These are phyloP conservation scores for Lactarius sp. DNA, from an alignment of 768 basidiomycete species.

Conservation along the genomic window DNA sequence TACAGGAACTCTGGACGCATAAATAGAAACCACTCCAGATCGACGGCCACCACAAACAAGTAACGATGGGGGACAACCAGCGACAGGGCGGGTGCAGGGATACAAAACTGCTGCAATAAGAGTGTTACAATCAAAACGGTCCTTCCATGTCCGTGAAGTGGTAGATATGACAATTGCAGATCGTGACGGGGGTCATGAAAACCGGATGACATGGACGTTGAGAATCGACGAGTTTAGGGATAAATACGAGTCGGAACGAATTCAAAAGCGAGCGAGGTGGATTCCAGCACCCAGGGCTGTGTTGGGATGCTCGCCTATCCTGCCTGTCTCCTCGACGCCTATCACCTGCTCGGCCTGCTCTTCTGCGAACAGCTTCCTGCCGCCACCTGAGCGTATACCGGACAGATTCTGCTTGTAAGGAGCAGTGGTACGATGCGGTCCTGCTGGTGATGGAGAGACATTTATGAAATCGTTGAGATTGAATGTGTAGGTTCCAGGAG, in stretches of 20 bases:
- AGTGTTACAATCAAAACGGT: conserved; percentile 25
- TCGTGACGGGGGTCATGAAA: conserved; percentile 23
- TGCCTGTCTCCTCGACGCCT: conserved; percentile 16
- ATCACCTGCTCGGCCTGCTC: conserved; percentile 21
- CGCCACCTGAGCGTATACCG: conserved; percentile 23
- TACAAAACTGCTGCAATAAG: conserved; percentile 18
- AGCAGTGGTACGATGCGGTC: conserved; percentile 15
- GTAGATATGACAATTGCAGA: conserved; percentile 29
- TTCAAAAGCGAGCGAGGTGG: conserved; percentile 24
- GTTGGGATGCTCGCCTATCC: conserved; percentile 17
- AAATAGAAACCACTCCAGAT: conserved; percentile 16
- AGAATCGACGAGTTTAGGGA: conserved; percentile 22
- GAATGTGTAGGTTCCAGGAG: conserved; percentile 26
- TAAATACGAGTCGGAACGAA: conserved; percentile 12
- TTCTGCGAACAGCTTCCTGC: conserved; percentile 26
- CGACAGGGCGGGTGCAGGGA: conserved; percentile 13
- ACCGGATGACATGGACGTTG: conserved; percentile 18
- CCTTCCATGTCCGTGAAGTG: conserved; percentile 26
- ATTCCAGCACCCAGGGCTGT: conserved; percentile 26
- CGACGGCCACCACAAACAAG: conserved; percentile 8
- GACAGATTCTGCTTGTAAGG: conserved; percentile 22
- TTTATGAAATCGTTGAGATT: conserved; percentile 28
- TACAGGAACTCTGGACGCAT: conserved; percentile 21
- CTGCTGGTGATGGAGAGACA: conserved; percentile 27
- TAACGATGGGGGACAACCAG: conserved; percentile 8